Conservation (phyloP, 2,329 filamentous ascomycete species). For the Helicocarpus griseus region DNA sequence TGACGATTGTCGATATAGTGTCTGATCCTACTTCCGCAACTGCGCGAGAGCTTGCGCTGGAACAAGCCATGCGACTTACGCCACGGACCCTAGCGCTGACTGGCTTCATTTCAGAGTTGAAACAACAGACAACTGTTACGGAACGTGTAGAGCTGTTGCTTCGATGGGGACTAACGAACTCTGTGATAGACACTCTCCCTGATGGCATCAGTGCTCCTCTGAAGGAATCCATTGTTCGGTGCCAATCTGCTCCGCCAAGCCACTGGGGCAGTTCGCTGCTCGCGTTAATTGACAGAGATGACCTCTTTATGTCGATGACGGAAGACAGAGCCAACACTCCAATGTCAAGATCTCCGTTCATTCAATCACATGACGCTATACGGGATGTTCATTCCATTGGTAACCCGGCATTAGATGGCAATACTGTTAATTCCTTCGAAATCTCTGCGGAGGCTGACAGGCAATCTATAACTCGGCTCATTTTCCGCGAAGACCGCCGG, state of each 20-base stretch:
- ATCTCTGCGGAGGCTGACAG: conserved; percentile 77
- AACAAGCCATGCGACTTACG: conserved; percentile 35
- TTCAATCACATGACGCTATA: conserved; percentile 54
- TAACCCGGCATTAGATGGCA: conserved; percentile 37
- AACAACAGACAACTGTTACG: conserved; percentile 39
- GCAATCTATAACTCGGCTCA: conserved; percentile 68
- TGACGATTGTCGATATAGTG: conserved; percentile 42
- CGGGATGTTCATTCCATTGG: conserved; percentile 76
- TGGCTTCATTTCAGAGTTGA: conserved; percentile 54
- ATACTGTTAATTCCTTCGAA: conserved; percentile 52
- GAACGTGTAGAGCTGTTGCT: conserved; percentile 67
- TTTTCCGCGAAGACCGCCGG: conserved; percentile 86
- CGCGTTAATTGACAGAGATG: conserved; percentile 67
- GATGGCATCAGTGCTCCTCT: conserved; percentile 73
- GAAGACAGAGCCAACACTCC: conserved; percentile 32
- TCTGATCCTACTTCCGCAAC: conserved; percentile 22
- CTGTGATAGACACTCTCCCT: conserved; percentile 71
- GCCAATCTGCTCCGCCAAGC: conserved; percentile 70
- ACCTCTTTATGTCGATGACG: conserved; percentile 60
- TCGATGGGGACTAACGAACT: conserved; percentile 51
- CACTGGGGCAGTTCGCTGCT: conserved; percentile 65
- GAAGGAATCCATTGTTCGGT: conserved; percentile 73
- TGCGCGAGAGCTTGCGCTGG: conserved; percentile 23
- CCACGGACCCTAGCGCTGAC: conserved; percentile 63
- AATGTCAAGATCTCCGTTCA: conserved; percentile 23